phyloP scores from a whole-genome alignment of 345 rosid species.

The Brassica carinata region DNA sequence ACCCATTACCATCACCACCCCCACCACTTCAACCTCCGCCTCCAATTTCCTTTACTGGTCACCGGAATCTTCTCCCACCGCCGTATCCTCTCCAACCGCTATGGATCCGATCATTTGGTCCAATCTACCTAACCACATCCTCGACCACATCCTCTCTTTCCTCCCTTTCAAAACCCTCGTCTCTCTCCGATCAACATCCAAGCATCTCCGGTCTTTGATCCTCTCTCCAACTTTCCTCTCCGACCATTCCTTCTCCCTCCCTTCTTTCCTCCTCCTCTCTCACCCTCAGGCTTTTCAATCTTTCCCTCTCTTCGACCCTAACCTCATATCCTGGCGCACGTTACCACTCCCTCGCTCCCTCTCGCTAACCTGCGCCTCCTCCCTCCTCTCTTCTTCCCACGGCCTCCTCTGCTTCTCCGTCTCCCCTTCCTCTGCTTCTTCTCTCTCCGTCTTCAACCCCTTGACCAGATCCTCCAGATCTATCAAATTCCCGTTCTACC shows the following conservation, averaged over 20 bases:
- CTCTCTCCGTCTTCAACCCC: slow-evolving; percentile 67
- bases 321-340: slow-evolving; percentile 56
- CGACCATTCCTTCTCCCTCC: slow-evolving; percentile 35
- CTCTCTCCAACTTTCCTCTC: slow-evolving; percentile 38
- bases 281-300: slow-evolving; percentile 61
- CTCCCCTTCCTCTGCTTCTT: slow-evolving; percentile 50
- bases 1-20: slow-evolving; percentile 26
- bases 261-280: slow-evolving; percentile 76
- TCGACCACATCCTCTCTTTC: slow-evolving; percentile 60
- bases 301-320: slow-evolving; percentile 64
- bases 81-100: slow-evolving; percentile 6
- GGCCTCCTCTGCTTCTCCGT: slow-evolving; percentile 69
- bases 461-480: slow-evolving; percentile 60
- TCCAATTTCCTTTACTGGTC: slow-evolving; percentile 41
- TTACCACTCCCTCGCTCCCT: slow-evolving; percentile 47
- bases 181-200: slow-evolving; percentile 65
- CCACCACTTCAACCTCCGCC: not conserved
- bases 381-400: slow-evolving; percentile 61
- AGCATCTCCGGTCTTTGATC: slow-evolving; percentile 55
- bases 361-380: slow-evolving; percentile 33
- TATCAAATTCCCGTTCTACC: slow-evolving; percentile 60
- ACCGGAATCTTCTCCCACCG: slow-evolving; percentile 27
- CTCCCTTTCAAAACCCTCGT: slow-evolving; percentile 63
- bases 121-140: slow-evolving; percentile 62
- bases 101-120: slow-evolving; percentile 93